Evolutionary conservation across 495 filamentous ascomycete genomes (phyloP).

Genomic region (Cudoniella acicularis): DNA sequence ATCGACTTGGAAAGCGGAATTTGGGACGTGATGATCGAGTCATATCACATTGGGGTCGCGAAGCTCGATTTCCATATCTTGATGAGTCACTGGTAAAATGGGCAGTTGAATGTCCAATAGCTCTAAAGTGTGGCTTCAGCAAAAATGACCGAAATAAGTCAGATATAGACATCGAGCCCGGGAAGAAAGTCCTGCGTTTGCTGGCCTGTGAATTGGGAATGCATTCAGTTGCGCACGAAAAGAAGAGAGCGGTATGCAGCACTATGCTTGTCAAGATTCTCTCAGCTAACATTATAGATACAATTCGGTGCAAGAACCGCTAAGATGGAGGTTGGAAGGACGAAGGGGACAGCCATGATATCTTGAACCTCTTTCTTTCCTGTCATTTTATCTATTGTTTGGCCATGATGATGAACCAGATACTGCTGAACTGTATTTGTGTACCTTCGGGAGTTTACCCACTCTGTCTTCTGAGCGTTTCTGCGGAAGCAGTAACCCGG

Average conservation of each 20-base stretch:
- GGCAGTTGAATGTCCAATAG: conserved; percentile 68
- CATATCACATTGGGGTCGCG: conserved; percentile 84
- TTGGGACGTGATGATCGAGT: conserved; percentile 91
- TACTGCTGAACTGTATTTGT: conserved; percentile 50
- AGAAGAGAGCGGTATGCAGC: conserved; percentile 72
- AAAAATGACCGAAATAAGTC: conserved; percentile 27
- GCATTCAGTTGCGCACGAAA: conserved; percentile 65
- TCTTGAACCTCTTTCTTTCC: conserved; percentile 20
- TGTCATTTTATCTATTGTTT: not conserved
- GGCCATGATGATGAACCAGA: conserved; percentile 58
- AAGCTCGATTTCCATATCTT: conserved; percentile 87
- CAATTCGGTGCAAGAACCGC: conserved; percentile 85
- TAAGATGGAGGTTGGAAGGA: conserved; percentile 73
- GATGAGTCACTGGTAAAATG: conserved; percentile 83
- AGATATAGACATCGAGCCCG: conserved; percentile 55
- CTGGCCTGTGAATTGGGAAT: conserved; percentile 75
- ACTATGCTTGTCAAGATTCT: not conserved
- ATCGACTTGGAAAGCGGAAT: conserved; percentile 85
- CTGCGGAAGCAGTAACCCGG: conserved; percentile 26
- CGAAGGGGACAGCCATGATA: conserved; percentile 61
- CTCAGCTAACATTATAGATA: conserved; percentile 43
- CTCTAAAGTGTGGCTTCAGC: conserved; percentile 82
- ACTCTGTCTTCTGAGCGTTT: conserved; percentile 23
- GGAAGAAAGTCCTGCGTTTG: conserved; percentile 77
- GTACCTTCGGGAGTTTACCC: conserved; percentile 23